phyloP scores from a whole-genome alignment of 2,329 filamentous ascomycete species.

The Aspergillus tanneri region DNA sequence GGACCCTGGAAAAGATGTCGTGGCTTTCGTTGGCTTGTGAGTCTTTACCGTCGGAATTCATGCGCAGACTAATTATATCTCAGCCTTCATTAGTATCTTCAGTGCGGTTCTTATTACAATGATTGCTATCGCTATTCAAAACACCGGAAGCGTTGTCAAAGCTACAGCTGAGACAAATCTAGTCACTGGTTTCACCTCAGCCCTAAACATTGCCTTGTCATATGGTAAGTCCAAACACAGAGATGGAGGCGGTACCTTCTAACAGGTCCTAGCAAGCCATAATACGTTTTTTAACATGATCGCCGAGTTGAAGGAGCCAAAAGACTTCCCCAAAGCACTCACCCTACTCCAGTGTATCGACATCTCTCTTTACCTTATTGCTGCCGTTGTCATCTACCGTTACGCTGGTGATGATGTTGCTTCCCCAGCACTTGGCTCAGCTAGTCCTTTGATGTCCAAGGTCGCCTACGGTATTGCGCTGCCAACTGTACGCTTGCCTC shows the following conservation, averaged over 20 bases:
- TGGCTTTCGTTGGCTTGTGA: constrained; percentile 56
- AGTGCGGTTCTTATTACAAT: constrained; percentile 64
- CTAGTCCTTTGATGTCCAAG: constrained; percentile 55
- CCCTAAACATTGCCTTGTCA: constrained; percentile 66
- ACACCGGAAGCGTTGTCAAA: constrained; percentile 33
- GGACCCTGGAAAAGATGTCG: constrained; percentile 60
- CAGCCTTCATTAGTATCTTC: constrained; percentile 61
- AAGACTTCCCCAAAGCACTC: constrained; percentile 60
- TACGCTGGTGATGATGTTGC: constrained; percentile 60
- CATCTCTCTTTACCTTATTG: constrained; percentile 60
- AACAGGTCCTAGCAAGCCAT: constrained; percentile 9
- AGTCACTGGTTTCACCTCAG: constrained; percentile 55
- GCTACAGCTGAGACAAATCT: constrained; percentile 44
- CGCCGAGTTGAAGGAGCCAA: constrained; percentile 59
- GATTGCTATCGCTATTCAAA: constrained; percentile 57
- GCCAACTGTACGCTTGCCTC: constrained; percentile 37
- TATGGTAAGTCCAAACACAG: constrained; percentile 51
- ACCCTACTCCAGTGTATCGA: constrained; percentile 58
- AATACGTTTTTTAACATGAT: constrained; percentile 55
- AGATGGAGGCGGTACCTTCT: not conserved
- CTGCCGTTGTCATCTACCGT: constrained; percentile 64
- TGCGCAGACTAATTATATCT: not conserved
- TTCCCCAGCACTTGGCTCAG: constrained; percentile 64
- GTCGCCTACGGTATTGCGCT: constrained; percentile 67
- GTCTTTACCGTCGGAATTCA: not conserved